Conservation (phyloP, 106 monocot genomes). For the Cymbidium sinense region DNA sequence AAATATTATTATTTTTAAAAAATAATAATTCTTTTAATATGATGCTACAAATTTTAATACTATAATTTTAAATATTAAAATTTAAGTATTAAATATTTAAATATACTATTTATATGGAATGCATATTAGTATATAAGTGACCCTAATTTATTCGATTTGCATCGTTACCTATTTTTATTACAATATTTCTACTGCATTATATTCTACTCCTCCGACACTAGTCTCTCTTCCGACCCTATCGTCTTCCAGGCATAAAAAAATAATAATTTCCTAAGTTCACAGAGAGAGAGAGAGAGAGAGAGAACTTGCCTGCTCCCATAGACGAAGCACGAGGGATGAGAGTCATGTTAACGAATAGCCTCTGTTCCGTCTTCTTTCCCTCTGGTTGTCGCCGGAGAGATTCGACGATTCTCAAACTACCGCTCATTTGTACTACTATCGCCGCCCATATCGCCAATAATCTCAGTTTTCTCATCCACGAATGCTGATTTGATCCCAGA, state of each 20-base stretch:
- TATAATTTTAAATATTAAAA: too few relatives aligned
- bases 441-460: constrained; percentile 1
- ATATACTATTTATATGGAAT: too few relatives aligned
- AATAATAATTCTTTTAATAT: too few relatives aligned
- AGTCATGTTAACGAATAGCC: constrained; percentile 51
- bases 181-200: too few relatives aligned
- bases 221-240: too few relatives aligned
- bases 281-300: neutral
- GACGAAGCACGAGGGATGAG: constrained; percentile 31
- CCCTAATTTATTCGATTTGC: too few relatives aligned
- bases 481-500: neutral
- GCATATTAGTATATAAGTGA: too few relatives aligned
- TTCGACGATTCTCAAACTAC: neutral
- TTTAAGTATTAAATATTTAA: too few relatives aligned
- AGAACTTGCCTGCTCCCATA: constrained; percentile 39
- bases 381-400: neutral
- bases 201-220: too few relatives aligned
- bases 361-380: constrained; percentile 1
- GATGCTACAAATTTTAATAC: too few relatives aligned
- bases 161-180: too few relatives aligned
- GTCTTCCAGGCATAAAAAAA: neutral
- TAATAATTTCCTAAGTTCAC: neutral
- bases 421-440: neutral
- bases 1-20: too few relatives aligned
- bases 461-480: neutral